Conservation (phyloP, 257 asterid genomes). For the Nicotiana tabacum region DNA sequence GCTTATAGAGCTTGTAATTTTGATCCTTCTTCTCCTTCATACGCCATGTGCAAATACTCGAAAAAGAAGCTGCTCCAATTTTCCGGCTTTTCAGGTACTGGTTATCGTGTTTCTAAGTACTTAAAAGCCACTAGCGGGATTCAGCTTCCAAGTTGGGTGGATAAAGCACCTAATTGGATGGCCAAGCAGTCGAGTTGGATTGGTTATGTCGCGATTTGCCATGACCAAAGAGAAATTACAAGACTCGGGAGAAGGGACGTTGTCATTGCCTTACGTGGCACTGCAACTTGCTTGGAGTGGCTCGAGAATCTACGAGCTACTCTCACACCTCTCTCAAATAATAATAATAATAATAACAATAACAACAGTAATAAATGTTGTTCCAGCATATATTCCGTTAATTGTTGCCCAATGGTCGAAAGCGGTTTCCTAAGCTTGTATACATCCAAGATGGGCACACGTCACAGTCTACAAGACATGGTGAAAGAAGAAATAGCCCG, state of each 20-base stretch:
- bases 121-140: constrained; percentile 61
- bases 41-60: constrained; percentile 45
- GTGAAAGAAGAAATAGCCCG: constrained; percentile 48
- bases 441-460: constrained; percentile 41
- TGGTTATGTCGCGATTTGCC: constrained; percentile 75
- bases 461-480: constrained; percentile 47
- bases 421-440: constrained; percentile 81
- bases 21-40: constrained; percentile 49
- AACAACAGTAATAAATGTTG: neutral
- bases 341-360: neutral
- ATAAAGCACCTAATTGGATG: constrained; percentile 51
- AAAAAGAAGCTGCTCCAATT: constrained; percentile 31
- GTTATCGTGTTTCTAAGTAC: constrained; percentile 57
- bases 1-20: constrained; percentile 62
- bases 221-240: constrained; percentile 49
- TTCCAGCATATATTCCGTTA: neutral
- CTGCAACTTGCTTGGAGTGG: constrained; percentile 82
- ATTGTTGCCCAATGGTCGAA: constrained; percentile 67
- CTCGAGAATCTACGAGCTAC: constrained; percentile 76
- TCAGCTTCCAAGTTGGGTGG: constrained; percentile 55
- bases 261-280: constrained; percentile 83
- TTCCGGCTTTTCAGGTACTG: constrained; percentile 41
- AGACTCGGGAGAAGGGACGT: constrained; percentile 87
- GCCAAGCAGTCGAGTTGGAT: constrained; percentile 67
- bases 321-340: constrained; percentile 37